phyloP scores from a whole-genome alignment of 2,329 filamentous ascomycete genomes.

The Fusarium mangiferae region DNA sequence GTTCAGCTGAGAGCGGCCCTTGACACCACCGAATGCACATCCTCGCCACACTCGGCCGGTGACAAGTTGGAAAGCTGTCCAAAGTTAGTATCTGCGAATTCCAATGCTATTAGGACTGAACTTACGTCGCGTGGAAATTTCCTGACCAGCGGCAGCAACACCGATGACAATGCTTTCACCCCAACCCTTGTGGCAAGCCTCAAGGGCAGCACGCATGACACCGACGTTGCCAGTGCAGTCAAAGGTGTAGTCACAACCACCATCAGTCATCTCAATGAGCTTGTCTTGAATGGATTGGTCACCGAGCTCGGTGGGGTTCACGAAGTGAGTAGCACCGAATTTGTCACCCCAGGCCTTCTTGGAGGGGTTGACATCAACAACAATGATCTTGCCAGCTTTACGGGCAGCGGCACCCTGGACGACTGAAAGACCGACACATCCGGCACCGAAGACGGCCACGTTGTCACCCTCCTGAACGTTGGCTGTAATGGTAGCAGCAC shows the following conservation, averaged over 20 bases:
- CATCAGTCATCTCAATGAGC: constrained; percentile 97
- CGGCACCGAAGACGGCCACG: constrained; percentile 92
- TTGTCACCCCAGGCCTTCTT: constrained; percentile 95
- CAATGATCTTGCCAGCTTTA: constrained; percentile 81
- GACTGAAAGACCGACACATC: constrained; percentile 94
- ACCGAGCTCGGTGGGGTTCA: constrained; percentile 86
- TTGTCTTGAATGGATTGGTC: constrained; percentile 88
- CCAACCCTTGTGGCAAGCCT: constrained; percentile 99
- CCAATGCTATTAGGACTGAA: constrained; percentile 40
- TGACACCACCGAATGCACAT: constrained; percentile 97
- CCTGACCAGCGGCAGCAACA: constrained; percentile 94
- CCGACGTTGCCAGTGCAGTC: constrained; percentile 98
- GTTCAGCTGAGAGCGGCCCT: constrained; percentile 92
- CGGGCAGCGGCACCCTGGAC: constrained; percentile 93
- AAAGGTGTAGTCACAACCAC: constrained; percentile 98
- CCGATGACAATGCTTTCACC: constrained; percentile 98
- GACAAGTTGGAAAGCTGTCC: constrained; percentile 93
- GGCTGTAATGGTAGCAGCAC: constrained; percentile 92
- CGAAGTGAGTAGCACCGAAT: constrained; percentile 96
- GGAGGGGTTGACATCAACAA: constrained; percentile 79
- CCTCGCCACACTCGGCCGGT: constrained; percentile 98
- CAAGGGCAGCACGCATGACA: constrained; percentile 94
- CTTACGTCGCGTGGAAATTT: constrained; percentile 93
- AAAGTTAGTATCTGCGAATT: constrained; percentile 38
- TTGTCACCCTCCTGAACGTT: constrained; percentile 90